Base-by-base conservation (phyloP, 768 basidiomycete species). In the Cubamyces sp. region DNA sequence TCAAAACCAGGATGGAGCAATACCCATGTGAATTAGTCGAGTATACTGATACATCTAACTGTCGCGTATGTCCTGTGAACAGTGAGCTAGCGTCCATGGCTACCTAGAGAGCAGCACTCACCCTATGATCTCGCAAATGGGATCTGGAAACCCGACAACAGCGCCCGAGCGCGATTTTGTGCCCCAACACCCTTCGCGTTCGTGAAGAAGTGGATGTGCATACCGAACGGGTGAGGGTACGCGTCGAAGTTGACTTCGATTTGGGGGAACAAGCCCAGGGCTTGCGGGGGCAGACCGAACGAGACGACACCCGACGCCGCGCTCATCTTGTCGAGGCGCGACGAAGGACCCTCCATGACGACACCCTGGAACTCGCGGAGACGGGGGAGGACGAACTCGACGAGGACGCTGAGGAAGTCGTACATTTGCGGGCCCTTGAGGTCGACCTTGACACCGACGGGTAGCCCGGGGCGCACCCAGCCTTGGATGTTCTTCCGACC, bases 301-400 rank as follows among this genome's bases (percentile, higher is more conserved):
- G 88, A 86, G 53, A 98, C 91, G 19, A 96, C 93, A 53, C 97
- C 96, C 0, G 90, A 83, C 1, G 92, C 91, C 0, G 88, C 86
- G 57, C 85, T 87, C 1, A 92, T 88, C 1, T 87, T 90, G 64
- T 88, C 84, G 43, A 84, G 77, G 40, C 84, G 87, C n/a, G 84
- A 81, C 0, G 87, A 87, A 14, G 87, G 78, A 5, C 88, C 83
- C n/a, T 93, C 92, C 19, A 99, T 78, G 4, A 84, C 74, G 65
- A 99, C 71, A 28, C 96, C 97, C 12, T 82, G 79, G 78, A 94
- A 99, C 70, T 98, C 96, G 70, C 95, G 85, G 54, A 97, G 75
- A 21, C 96, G 87, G 1, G 96, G 96, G n/a, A 98, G 78, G 61
- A 99, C 96, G 70, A 98, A 97, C 70, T 98, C 94, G 69, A 87